Conservation (phyloP, 2,329 filamentous ascomycete species). For the Trichophyton simii region DNA sequence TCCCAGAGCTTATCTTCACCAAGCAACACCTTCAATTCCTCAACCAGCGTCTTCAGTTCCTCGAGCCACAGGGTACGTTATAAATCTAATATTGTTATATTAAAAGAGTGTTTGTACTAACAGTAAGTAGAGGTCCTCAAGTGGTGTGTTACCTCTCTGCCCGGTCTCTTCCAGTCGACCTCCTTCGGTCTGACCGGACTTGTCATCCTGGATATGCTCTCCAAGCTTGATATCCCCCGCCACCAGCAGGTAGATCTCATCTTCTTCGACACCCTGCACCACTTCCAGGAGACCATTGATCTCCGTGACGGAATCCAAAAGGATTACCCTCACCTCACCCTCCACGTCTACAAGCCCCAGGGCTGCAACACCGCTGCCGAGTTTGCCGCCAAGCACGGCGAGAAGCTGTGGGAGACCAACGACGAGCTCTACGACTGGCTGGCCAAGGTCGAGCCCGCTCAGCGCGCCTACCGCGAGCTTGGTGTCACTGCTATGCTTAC, state of each 20-base stretch:
- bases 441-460: constrained; percentile 92
- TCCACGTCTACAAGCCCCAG: constrained; percentile 84
- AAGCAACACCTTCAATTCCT: constrained; percentile 79
- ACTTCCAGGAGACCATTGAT: constrained; percentile 64
- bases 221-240: constrained; percentile 37
- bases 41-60: constrained; percentile 75
- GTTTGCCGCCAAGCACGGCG: constrained; percentile 72
- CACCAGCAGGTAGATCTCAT: constrained; percentile 43
- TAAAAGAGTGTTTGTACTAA: constrained; percentile 2
- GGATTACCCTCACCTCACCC: constrained; percentile 62
- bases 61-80: constrained; percentile 59
- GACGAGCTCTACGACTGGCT: constrained; percentile 91
- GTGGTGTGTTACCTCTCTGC: constrained; percentile 85
- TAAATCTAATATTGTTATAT: constrained; percentile 17
- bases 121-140: constrained; percentile 57
- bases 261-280: constrained; percentile 75
- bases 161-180: constrained; percentile 76
- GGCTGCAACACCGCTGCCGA: constrained; percentile 59
- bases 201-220: constrained; percentile 61
- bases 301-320: constrained; percentile 62
- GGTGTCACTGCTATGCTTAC: constrained; percentile 84
- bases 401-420: constrained; percentile 70
- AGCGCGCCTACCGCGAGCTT: constrained; percentile 78
- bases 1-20: constrained; percentile 74
- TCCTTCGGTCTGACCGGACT: constrained; percentile 72